Evolutionary conservation across 352 stramenopile species (phyloP).

Genomic region (Saprolegnia diclina): DNA sequence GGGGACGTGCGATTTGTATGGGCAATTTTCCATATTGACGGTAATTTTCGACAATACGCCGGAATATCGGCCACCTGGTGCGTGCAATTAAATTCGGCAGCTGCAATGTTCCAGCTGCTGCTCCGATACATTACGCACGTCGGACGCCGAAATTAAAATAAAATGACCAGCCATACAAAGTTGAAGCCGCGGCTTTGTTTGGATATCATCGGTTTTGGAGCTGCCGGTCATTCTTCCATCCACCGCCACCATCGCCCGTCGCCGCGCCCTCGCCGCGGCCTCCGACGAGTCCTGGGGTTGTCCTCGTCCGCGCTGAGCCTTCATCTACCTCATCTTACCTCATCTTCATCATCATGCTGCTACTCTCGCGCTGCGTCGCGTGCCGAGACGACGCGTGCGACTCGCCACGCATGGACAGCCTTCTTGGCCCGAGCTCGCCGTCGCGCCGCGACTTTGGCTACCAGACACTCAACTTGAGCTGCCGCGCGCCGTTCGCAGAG

Average conservation of each 20-base stretch:
- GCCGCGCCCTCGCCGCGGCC: not conserved
- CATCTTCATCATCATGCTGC: not conserved
- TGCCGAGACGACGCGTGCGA: constrained; percentile 3
- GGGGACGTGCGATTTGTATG: too few relatives aligned
- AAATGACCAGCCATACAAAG: too few relatives aligned
- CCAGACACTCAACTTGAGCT: constrained; percentile 10
- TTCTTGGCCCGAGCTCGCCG: not conserved
- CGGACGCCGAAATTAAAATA: too few relatives aligned
- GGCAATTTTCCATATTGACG: too few relatives aligned
- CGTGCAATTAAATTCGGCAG: not conserved
- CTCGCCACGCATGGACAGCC: not conserved
- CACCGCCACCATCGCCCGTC: not conserved
- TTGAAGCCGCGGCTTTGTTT: too few relatives aligned
- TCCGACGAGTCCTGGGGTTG: not conserved
- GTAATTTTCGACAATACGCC: too few relatives aligned
- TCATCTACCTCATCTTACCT: not conserved
- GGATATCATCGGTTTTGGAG: too few relatives aligned
- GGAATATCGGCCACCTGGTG: not conserved
- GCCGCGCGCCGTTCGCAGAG: not conserved
- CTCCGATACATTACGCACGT: too few relatives aligned
- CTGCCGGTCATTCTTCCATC: not conserved
- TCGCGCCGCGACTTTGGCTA: constrained; percentile 17
- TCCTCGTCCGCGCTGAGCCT: not conserved
- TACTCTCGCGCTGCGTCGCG: not conserved
- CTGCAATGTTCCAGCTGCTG: too few relatives aligned